These are phyloP conservation scores for Ballota nigra DNA, from an alignment of 257 asterid species.

Conservation along the genomic window DNA sequence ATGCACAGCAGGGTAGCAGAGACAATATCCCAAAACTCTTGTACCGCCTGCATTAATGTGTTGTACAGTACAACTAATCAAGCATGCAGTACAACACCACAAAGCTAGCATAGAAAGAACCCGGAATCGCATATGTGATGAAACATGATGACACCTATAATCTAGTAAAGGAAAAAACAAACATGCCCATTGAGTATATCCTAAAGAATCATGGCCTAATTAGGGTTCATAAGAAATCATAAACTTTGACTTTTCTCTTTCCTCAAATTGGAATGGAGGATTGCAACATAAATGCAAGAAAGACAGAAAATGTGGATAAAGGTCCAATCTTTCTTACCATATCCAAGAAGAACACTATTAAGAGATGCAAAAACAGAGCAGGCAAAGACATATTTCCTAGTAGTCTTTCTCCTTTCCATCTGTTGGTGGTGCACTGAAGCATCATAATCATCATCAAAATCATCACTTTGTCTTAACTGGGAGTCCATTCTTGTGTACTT, in stretches of 20 bases:
- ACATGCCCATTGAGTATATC: slow-evolving; percentile 3
- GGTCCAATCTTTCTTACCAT: slow-evolving; percentile 41
- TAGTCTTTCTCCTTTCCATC: slow-evolving; percentile 46
- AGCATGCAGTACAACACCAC: no score
- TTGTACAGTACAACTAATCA: no score
- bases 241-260: slow-evolving; percentile 1
- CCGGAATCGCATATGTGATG: not conserved
- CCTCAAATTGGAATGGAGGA: not conserved
- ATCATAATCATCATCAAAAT: slow-evolving; percentile 45
- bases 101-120: no score
- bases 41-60: no score
- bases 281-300: not conserved
- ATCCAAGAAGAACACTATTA: slow-evolving; percentile 89
- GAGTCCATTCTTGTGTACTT: slow-evolving; percentile 74
- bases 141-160: not conserved
- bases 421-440: slow-evolving; percentile 45
- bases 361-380: slow-evolving; percentile 97
- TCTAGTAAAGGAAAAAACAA: not conserved
- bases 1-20: no score
- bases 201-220: not conserved
- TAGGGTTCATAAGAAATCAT: not conserved
- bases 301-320: not conserved
- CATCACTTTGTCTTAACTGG: slow-evolving; percentile 35
- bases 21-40: no score
- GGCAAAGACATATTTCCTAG: slow-evolving; percentile 78